Evolutionary conservation across 2,329 filamentous ascomycete species (phyloP).

Genomic region (Paraconiothyrium brasiliense): DNA sequence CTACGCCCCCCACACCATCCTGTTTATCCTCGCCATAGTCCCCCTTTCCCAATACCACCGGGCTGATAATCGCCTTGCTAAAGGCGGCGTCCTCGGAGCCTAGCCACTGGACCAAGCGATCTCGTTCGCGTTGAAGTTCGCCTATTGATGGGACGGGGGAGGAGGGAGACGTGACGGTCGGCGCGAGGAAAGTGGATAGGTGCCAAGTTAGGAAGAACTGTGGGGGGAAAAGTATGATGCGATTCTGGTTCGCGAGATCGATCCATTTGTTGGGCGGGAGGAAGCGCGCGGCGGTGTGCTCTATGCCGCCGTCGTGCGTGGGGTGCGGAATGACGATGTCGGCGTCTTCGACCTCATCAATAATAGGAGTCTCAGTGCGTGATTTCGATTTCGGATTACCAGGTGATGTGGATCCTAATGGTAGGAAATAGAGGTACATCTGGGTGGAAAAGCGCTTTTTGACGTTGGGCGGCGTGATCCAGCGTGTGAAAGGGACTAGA

Average conservation of each 20-base stretch:
- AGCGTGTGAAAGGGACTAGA: conserved; percentile 85
- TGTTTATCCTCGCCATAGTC: conserved; percentile 45
- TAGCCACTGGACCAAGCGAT: conserved; percentile 56
- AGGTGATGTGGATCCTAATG: conserved; percentile 56
- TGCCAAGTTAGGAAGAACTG: conserved; percentile 79
- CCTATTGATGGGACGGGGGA: conserved; percentile 38
- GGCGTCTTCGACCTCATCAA: conserved; percentile 33
- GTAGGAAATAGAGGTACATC: conserved; percentile 95
- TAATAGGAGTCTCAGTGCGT: conserved; percentile 39
- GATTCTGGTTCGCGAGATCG: conserved; percentile 65
- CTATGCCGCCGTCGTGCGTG: conserved; percentile 74
- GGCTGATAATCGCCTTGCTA: conserved; percentile 55
- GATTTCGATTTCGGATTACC: conserved; percentile 26
- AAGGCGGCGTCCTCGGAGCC: conserved; percentile 51
- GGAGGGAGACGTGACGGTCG: conserved; percentile 34
- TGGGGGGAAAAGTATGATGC: conserved; percentile 88
- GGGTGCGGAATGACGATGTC: conserved; percentile 73
- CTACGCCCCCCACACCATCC: conserved; percentile 44
- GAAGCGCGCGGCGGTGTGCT: conserved; percentile 81
- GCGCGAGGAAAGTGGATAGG: conserved; percentile 63
- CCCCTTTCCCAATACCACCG: conserved; percentile 51
- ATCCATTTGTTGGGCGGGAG: conserved; percentile 77
- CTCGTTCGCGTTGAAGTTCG: conserved; percentile 53
- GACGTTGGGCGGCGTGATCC: conserved; percentile 81
- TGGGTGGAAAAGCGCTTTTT: conserved; percentile 89